These are phyloP conservation scores for Parastagonospora avenae DNA, from an alignment of 2,329 filamentous ascomycete genomes.

Conservation along the genomic window DNA sequence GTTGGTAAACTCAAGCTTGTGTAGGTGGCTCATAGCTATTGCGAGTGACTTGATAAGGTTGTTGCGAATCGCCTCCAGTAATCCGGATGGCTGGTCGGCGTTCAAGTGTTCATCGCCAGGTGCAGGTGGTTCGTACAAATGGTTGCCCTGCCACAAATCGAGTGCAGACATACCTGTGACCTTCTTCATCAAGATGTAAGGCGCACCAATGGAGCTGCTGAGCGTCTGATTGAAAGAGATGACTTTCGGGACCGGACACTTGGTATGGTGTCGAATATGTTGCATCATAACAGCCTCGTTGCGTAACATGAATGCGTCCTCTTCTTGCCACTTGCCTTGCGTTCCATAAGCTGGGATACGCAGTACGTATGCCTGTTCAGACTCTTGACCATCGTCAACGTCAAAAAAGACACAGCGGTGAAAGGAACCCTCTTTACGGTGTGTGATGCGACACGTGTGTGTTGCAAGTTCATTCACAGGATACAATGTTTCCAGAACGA, in stretches of 20 bases:
- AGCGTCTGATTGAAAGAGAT: constrained; percentile 14
- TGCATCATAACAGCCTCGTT: no score
- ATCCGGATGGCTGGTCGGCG: no score
- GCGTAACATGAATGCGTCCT: no score
- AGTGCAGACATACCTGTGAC: constrained; percentile 12
- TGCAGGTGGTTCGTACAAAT: no score
- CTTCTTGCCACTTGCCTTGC: no score
- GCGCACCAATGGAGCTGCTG: constrained; percentile 18
- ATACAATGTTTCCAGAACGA: background rate
- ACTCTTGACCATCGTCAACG: background rate
- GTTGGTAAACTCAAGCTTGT: background rate
- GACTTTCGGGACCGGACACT: constrained; percentile 16
- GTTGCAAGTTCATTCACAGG: no score
- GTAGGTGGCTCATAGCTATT: background rate
- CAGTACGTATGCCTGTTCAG: no score
- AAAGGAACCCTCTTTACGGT: constrained; percentile 9
- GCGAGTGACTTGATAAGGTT: background rate
- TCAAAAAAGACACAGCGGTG: constrained; percentile 11
- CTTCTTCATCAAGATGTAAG: constrained; percentile 24
- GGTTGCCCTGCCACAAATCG: constrained; percentile 12
- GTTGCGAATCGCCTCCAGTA: no score
- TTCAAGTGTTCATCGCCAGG: no score
- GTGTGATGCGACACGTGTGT: constrained; percentile 1
- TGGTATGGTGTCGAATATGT: no score
- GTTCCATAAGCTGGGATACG: no score